These are phyloP conservation scores for Emiliania huxleyi DNA, from an alignment of 78 protist genomes.

Conservation along the genomic window DNA sequence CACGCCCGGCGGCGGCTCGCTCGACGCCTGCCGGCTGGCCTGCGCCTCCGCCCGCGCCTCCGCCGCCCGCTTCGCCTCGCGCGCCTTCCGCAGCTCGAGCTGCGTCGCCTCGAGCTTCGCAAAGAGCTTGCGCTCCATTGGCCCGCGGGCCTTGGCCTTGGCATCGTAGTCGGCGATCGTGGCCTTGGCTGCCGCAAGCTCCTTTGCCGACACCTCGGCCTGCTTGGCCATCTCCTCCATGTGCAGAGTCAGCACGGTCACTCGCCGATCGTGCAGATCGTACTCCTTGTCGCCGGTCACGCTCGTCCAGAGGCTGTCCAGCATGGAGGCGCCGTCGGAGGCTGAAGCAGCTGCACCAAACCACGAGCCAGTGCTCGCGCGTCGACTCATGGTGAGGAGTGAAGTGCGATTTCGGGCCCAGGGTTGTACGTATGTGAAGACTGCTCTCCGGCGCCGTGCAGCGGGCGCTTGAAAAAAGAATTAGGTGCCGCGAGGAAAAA, in stretches of 20 bases:
- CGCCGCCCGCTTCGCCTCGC: neutral
- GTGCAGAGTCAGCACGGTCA: neutral
- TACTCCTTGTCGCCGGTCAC: neutral
- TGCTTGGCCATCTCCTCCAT: neutral
- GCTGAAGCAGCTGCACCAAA: no score
- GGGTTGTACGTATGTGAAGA: no score
- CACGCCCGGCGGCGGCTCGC: no score
- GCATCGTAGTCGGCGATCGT: neutral
- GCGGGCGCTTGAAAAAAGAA: no score
- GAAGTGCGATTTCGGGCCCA: no score
- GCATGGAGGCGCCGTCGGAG: no score
- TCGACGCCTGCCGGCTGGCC: neutral
- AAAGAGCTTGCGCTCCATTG: neutral
- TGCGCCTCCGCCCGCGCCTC: neutral
- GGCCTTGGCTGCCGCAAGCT: neutral
- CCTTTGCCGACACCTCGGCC: neutral
- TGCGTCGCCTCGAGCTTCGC: neutral
- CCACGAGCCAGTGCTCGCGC: no score
- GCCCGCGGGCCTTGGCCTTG: neutral
- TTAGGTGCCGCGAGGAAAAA: no score
- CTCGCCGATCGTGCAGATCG: neutral
- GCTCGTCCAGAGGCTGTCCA: neutral
- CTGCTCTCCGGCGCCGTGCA: no score
- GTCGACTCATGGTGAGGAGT: no score
- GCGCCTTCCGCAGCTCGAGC: neutral